These are phyloP conservation scores for Entomortierella chlamydospora DNA, from an alignment of 192 early-diverging fungal genomes.

Conservation along the genomic window DNA sequence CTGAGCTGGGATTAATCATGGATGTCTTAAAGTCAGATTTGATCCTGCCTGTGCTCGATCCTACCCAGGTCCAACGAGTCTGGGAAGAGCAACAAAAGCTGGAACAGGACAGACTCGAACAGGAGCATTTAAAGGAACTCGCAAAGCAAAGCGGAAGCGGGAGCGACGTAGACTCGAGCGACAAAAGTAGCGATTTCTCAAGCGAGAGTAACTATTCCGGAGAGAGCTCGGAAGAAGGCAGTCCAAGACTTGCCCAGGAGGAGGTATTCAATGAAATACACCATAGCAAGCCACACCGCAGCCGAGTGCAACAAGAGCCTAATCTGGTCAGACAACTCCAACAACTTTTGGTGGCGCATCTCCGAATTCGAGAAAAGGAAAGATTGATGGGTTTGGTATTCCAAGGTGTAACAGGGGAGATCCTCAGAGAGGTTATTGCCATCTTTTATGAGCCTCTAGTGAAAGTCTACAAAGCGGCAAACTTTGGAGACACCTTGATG, in stretches of 20 bases:
- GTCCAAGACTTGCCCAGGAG: neutral
- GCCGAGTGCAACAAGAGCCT: neutral
- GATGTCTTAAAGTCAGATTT: constrained; percentile 27
- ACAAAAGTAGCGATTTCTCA: neutral
- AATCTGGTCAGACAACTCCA: constrained; percentile 53
- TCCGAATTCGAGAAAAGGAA: constrained; percentile 62
- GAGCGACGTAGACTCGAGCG: neutral
- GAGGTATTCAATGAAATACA: too few relatives aligned
- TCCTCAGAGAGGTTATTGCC: constrained; percentile 64
- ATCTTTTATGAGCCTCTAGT: constrained; percentile 71
- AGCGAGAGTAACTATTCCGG: neutral
- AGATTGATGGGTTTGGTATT: constrained; percentile 61
- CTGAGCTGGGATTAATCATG: constrained; percentile 36
- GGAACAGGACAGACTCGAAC: constrained; percentile 16
- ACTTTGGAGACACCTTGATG: constrained; percentile 62
- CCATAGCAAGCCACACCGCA: neutral
- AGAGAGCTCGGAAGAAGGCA: neutral
- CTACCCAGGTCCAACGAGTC: constrained; percentile 35
- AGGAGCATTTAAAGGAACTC: constrained; percentile 4
- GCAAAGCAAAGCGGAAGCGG: neutral
- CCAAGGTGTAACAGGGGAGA: constrained; percentile 64
- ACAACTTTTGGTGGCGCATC: constrained; percentile 59
- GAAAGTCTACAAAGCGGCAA: constrained; percentile 67
- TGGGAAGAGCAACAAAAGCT: constrained; percentile 32
- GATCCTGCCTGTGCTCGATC: constrained; percentile 23